A percentile compares a stretch with the other conserved stretches of the same genome.
Evolutionary conservation across 768 basidiomycete genomes (phyloP).

Genomic region (Hypholoma sublateritium): DNA sequence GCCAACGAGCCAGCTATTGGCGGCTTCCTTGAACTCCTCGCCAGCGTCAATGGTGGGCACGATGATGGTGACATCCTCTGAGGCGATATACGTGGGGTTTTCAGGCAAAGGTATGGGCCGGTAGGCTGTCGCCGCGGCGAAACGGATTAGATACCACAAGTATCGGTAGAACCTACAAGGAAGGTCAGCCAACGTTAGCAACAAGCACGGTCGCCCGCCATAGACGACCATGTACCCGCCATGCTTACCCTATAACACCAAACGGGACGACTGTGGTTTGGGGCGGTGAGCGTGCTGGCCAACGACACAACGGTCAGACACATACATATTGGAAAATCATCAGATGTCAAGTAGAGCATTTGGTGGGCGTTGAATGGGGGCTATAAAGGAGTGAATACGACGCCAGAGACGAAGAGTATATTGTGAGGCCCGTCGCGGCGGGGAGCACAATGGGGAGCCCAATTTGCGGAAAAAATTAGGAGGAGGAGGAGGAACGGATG

Average conservation of each 20-base stretch:
- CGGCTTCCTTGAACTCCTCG: slow-evolving; percentile 93
- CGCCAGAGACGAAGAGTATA: slow-evolving; percentile 33
- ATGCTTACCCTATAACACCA: slow-evolving; percentile 75
- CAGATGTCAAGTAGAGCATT: slow-evolving; percentile 90
- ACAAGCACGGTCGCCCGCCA: not conserved
- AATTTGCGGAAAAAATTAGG: slow-evolving; percentile 7
- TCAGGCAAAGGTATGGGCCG: slow-evolving; percentile 87
- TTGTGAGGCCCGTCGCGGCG: slow-evolving; percentile 21
- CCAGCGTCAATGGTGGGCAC: slow-evolving; percentile 96
- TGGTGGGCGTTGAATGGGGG: slow-evolving; percentile 18
- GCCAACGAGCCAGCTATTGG: slow-evolving; percentile 88
- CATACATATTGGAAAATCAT: slow-evolving; percentile 90
- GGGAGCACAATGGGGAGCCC: slow-evolving; percentile 13
- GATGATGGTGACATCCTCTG: slow-evolving; percentile 94
- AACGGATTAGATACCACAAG: slow-evolving; percentile 88
- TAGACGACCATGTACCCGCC: not conserved
- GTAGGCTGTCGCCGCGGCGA: slow-evolving; percentile 77
- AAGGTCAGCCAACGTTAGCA: slow-evolving; percentile 10
- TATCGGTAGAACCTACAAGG: slow-evolving; percentile 82
- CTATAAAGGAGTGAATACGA: slow-evolving; percentile 41
- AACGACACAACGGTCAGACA: slow-evolving; percentile 16
- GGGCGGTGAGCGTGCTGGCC: slow-evolving; percentile 13
- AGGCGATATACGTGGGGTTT: slow-evolving; percentile 86
- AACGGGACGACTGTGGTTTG: slow-evolving; percentile 76
- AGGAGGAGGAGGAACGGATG: slow-evolving; percentile 6